phyloP scores from a whole-genome alignment of 177 flowering plant genomes.

The Vitis hybrid region DNA sequence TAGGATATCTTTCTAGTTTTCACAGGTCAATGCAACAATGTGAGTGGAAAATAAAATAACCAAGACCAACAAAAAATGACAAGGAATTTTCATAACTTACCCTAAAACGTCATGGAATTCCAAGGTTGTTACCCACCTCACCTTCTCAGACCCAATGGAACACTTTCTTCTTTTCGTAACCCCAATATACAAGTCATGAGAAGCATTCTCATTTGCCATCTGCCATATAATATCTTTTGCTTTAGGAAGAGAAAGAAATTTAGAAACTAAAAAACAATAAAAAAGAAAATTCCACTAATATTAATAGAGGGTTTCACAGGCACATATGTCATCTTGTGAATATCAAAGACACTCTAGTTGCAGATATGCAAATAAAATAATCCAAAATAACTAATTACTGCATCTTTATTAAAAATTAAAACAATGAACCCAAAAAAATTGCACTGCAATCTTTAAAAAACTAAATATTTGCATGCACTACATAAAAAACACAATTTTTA shows the following conservation, averaged over 20 bases:
- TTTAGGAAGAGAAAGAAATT: neutral
- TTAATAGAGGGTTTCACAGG: no score
- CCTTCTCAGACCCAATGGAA: conserved; percentile 44
- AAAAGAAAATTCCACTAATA: neutral
- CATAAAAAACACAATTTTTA: neutral
- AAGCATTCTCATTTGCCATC: conserved; percentile 36
- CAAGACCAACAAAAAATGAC: neutral
- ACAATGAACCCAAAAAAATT: no score
- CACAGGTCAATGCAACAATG: neutral
- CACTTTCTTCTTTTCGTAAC: conserved; percentile 58
- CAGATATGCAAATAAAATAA: no score
- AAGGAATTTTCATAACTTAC: conserved; percentile 32
- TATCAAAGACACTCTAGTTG: no score
- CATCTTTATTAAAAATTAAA: no score
- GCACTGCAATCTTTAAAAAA: no score
- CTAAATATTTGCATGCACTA: no score
- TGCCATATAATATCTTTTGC: conserved; percentile 25
- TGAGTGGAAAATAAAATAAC: neutral
- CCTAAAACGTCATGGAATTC: conserved; percentile 54
- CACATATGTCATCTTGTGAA: no score
- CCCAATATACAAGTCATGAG: conserved; percentile 50
- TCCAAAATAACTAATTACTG: no score
- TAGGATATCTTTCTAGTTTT: no score
- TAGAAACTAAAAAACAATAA: neutral
- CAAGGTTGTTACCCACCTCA: conserved; percentile 36